Evolutionary conservation across 805 yeast species (phyloP), one percentile per base, ranked within the genome.

Genomic region (Maudiozyma bulderi): DNA sequence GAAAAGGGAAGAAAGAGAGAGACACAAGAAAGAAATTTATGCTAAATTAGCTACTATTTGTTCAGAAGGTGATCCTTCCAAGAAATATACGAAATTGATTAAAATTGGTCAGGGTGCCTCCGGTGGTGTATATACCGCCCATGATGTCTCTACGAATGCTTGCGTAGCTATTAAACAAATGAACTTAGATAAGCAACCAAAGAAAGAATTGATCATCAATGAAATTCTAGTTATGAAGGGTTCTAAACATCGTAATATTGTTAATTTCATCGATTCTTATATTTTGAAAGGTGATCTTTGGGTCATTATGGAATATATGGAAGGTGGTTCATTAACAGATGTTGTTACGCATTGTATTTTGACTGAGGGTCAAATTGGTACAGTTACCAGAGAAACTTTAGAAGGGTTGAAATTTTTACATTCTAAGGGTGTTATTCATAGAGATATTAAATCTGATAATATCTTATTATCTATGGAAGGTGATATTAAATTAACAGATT

Each of bases 281-380:
- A 64, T 86, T 47, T 69, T 86, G 49, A 81, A 78, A 51, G 86
- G 86, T 43, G 89, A 84, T 57, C 73, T 93, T 48, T 93, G 99
- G 99, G 98, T 93, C 8, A 81, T 93, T 20, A 93, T 93, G 99
- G 99, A 93, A 68, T 93, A 87, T 64, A 93, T 93, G 99, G 97
- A 93, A 66, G 99, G 99, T 53, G 99, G 99, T 2, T 84, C 95
- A 0, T 73, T 93, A 57, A 91, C 99, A 0, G 99, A 93, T 68
- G 91, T 93, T 34, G 95, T 93, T 14, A 87, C 95, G 0, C 90
- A 90, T 64, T 76, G 78, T 50, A 84, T 83, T 47, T 81, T 93
- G 84, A 80, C 95, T 1, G 99, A 93, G 60, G 87, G 86, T 11
- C 98, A 93, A 67, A 93, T 93, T 62, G 95, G 95, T 40, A 88